phyloP scores from a whole-genome alignment of 2,329 filamentous ascomycete species.

The Fusarium nanum region DNA sequence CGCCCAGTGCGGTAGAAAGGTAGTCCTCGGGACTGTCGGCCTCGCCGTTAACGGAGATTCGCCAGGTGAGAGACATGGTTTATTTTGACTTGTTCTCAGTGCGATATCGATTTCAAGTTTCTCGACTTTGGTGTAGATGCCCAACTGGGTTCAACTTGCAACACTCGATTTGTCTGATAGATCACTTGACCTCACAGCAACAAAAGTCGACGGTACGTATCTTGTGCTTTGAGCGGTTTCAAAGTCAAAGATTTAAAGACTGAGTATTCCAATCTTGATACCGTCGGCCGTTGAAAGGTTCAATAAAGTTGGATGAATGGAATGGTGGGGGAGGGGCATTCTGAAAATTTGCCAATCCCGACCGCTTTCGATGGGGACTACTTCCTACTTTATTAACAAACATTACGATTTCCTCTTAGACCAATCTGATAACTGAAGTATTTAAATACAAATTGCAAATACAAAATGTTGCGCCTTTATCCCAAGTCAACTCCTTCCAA shows the following conservation, averaged over 20 bases:
- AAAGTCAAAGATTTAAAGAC: background rate
- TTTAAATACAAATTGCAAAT: background rate
- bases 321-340: constrained; percentile 26
- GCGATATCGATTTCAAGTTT: background rate
- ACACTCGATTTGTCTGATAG: background rate
- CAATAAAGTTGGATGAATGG: too few species aligned
- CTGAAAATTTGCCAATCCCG: constrained; percentile 31
- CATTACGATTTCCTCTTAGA: background rate
- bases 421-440: background rate
- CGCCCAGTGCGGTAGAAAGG: constrained; percentile 67
- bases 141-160: background rate
- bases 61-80: constrained; percentile 59
- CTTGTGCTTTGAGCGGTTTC: background rate
- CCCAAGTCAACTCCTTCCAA: background rate
- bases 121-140: constrained; percentile 7
- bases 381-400: background rate
- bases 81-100: background rate
- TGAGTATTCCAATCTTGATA: background rate
- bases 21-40: constrained; percentile 65
- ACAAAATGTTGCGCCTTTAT: background rate
- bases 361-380: constrained; percentile 29
- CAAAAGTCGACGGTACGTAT: background rate
- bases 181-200: constrained; percentile 16
- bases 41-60: constrained; percentile 47
- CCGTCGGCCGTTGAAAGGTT: too few species aligned